These are phyloP conservation scores for Russula brevipes DNA, from an alignment of 768 basidiomycete species.

Conservation along the genomic window DNA sequence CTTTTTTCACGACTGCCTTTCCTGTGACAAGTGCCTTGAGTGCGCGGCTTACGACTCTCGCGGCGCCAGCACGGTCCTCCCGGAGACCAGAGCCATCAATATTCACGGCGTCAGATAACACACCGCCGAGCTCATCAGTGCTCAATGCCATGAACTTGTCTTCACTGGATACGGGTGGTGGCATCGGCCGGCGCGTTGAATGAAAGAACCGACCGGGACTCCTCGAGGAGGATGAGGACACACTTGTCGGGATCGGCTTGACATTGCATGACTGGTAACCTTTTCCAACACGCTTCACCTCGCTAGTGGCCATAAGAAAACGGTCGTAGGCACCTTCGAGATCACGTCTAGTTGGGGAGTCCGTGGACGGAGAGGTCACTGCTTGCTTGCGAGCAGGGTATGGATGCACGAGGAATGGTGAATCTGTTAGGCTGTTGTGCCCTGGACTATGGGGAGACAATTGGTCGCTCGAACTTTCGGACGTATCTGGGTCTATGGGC, in stretches of 20 bases:
- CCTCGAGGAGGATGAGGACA: constrained; percentile 27
- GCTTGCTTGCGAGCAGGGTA: constrained; percentile 48
- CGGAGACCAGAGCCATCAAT: not conserved
- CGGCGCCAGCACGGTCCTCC: constrained; percentile 38
- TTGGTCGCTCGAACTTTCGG: constrained; percentile 29
- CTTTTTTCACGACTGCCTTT: constrained; percentile 48
- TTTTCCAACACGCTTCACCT: constrained; percentile 73
- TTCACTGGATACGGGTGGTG: constrained; percentile 67
- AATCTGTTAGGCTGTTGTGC: constrained; percentile 54
- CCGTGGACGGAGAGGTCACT: constrained; percentile 35
- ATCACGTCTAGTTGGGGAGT: constrained; percentile 54
- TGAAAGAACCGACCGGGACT: constrained; percentile 38
- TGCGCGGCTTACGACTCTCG: constrained; percentile 60
- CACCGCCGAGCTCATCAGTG: constrained; percentile 62
- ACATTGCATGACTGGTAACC: constrained; percentile 73
- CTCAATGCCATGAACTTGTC: constrained; percentile 35
- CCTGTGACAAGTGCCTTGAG: constrained; percentile 72
- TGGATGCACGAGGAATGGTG: constrained; percentile 59
- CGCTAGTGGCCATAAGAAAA: constrained; percentile 75
- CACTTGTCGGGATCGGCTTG: constrained; percentile 36
- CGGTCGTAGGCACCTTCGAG: constrained; percentile 76
- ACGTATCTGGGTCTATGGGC: constrained; percentile 36
- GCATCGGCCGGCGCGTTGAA: constrained; percentile 51
- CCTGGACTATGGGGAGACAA: constrained; percentile 15
- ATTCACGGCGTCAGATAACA: constrained; percentile 25